phyloP scores from a whole-genome alignment of 257 asterid species.

The Petunia secreta region DNA sequence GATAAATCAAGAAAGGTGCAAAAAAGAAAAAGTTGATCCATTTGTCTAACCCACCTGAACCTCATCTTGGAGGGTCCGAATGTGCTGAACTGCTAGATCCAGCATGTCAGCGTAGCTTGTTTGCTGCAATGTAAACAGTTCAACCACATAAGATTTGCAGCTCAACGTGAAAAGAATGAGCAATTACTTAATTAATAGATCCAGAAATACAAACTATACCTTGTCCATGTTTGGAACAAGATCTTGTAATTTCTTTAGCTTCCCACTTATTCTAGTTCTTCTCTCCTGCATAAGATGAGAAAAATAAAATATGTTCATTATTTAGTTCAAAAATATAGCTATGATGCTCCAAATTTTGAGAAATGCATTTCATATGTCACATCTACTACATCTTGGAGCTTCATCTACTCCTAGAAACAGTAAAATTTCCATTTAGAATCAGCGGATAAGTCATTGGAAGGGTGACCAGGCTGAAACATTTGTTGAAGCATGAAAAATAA shows the following conservation, averaged over 20 bases:
- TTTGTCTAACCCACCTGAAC: conserved; percentile 61
- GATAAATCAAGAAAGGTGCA: conserved; percentile 12
- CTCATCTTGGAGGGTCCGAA: conserved; percentile 68
- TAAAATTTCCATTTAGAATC: background rate
- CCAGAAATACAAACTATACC: conserved; percentile 39
- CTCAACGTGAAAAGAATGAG: background rate
- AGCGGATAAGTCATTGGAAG: too few relatives aligned
- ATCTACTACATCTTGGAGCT: background rate
- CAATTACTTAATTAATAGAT: background rate
- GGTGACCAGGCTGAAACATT: too few relatives aligned
- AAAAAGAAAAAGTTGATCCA: background rate
- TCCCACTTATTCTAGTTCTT: conserved; percentile 90
- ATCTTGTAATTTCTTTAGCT: conserved; percentile 81
- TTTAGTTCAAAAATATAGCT: background rate
- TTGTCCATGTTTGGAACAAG: conserved; percentile 99
- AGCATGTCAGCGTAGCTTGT: conserved; percentile 96
- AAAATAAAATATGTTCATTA: background rate
- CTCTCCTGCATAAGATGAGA: conserved; percentile 56
- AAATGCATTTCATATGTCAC: background rate
- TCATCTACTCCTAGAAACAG: background rate
- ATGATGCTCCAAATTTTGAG: background rate
- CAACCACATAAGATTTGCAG: background rate
- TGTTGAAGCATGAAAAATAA: background rate
- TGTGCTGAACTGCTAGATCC: conserved; percentile 93
- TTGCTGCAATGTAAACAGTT: conserved; percentile 59